These are phyloP conservation scores for Bjerkandera adusta DNA, from an alignment of 1,284 basidiomycete genomes.

Conservation along the genomic window DNA sequence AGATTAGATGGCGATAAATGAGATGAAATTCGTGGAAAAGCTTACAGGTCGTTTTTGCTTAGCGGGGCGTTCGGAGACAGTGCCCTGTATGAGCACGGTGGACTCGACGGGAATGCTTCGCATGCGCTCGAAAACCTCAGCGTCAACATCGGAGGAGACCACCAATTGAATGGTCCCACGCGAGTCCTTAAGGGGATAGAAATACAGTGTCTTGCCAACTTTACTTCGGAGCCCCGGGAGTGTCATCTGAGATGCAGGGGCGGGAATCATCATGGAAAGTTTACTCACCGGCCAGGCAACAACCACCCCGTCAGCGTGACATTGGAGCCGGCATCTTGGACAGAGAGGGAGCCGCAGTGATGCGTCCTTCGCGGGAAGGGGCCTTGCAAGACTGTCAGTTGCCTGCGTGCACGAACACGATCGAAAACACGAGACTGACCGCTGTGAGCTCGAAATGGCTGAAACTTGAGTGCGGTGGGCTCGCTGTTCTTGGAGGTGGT, in stretches of 20 bases:
- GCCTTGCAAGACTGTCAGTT: slow-evolving; percentile 34
- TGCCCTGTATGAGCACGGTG: slow-evolving; percentile 72
- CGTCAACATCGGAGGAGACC: slow-evolving; percentile 38
- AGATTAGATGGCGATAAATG: slow-evolving; percentile 1
- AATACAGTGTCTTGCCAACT: slow-evolving; percentile 65
- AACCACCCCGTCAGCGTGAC: slow-evolving; percentile 82
- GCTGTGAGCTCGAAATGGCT: slow-evolving; percentile 4
- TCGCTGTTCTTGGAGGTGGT: too few relatives aligned
- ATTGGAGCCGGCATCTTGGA: slow-evolving; percentile 49
- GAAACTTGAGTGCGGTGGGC: neutral
- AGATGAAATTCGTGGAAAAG: neutral
- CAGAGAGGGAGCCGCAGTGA: slow-evolving; percentile 58
- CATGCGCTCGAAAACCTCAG: slow-evolving; percentile 43
- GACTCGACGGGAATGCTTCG: slow-evolving; percentile 72
- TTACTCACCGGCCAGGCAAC: slow-evolving; percentile 65
- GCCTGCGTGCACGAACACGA: neutral
- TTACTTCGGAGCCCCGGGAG: slow-evolving; percentile 43
- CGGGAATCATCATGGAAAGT: slow-evolving; percentile 17
- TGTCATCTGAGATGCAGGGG: slow-evolving; percentile 28
- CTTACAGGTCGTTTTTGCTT: slow-evolving; percentile 50
- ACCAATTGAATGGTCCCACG: slow-evolving; percentile 79
- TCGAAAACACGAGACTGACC: slow-evolving; percentile 1
- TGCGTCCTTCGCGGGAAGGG: slow-evolving; percentile 67
- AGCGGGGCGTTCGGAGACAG: slow-evolving; percentile 61
- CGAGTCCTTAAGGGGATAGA: slow-evolving; percentile 79